Percentiles rank a stretch among this genome's conserved stretches.
phyloP scores from a whole-genome alignment of 495 filamentous ascomycete species.

The Aspergillus biplanus region DNA sequence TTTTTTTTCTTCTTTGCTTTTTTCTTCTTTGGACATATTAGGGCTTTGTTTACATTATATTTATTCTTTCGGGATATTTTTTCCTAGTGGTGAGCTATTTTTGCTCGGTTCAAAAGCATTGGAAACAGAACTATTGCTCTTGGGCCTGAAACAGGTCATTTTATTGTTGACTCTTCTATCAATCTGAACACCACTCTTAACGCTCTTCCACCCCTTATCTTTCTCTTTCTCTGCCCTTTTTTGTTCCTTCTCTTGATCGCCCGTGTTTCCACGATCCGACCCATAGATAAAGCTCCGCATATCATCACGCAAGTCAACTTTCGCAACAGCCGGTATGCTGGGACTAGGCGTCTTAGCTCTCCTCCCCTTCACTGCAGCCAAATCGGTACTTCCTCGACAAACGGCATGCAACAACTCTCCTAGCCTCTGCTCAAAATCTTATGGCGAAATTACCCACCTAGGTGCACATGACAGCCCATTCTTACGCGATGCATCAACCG shows the following conservation, averaged over 20 bases:
- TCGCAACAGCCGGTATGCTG: conserved; percentile 28
- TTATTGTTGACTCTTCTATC: neutral
- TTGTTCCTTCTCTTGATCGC: neutral
- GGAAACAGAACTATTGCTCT: neutral
- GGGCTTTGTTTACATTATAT: neutral
- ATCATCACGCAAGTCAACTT: too few relatives aligned
- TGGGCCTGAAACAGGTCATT: neutral
- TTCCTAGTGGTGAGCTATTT: too few relatives aligned
- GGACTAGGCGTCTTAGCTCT: conserved; percentile 34
- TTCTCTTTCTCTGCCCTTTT: neutral
- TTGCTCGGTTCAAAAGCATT: too few relatives aligned
- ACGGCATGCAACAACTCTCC: conserved; percentile 67
- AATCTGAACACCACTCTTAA: neutral
- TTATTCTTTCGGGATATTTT: too few relatives aligned
- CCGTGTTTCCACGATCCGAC: neutral
- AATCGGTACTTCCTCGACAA: conserved; percentile 33
- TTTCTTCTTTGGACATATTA: neutral
- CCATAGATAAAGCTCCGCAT: neutral
- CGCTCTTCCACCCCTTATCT: neutral
- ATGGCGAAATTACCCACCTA: conserved; percentile 65
- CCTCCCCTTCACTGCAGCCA: conserved; percentile 37
- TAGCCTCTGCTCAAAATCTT: conserved; percentile 59
- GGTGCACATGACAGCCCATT: conserved; percentile 69
- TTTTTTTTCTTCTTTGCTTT: neutral
- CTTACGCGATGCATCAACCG: conserved; percentile 51